Percentiles rank a stretch among this genome's conserved stretches.
These are phyloP conservation scores for Lactifluus subvellereus DNA, from an alignment of 768 basidiomycete species.

Conservation along the genomic window DNA sequence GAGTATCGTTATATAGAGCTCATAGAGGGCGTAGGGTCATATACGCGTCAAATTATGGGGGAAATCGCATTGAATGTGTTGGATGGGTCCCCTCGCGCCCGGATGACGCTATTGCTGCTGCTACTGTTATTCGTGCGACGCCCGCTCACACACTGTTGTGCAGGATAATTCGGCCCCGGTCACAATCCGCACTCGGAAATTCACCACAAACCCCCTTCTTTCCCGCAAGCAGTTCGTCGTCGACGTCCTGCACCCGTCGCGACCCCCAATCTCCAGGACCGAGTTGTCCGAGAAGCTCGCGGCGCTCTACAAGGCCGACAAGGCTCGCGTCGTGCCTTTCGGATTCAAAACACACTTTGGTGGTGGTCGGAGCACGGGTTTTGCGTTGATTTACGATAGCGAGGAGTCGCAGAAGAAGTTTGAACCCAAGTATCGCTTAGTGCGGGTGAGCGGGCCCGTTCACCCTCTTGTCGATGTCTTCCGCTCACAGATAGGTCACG, in stretches of 20 bases:
- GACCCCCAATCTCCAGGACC: constrained; percentile 86
- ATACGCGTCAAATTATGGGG: neutral
- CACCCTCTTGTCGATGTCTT: neutral
- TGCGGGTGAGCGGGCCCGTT: constrained; percentile 62
- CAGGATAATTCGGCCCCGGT: constrained; percentile 81
- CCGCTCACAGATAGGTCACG: neutral
- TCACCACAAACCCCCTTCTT: constrained; percentile 97
- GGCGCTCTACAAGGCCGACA: constrained; percentile 86
- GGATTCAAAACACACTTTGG: constrained; percentile 95
- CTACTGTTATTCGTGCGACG: constrained; percentile 15
- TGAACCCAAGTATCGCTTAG: constrained; percentile 92
- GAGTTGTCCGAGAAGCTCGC: constrained; percentile 94
- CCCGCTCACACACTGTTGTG: constrained; percentile 23
- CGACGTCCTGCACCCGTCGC: constrained; percentile 92
- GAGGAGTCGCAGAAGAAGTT: constrained; percentile 94
- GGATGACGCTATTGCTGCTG: constrained; percentile 30
- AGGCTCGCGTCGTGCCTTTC: constrained; percentile 86
- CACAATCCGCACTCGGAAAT: constrained; percentile 97
- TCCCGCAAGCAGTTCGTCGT: constrained; percentile 94
- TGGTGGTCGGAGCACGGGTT: constrained; percentile 96
- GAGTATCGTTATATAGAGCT: constrained; percentile 16
- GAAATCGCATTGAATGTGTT: constrained; percentile 24
- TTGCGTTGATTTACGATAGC: constrained; percentile 96
- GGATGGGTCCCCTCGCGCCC: constrained; percentile 30
- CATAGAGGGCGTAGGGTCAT: neutral